Evolutionary conservation across 345 rosid species (phyloP), one percentile per base, ranked within the genome.

Genomic region (Physaria fendleri): DNA sequence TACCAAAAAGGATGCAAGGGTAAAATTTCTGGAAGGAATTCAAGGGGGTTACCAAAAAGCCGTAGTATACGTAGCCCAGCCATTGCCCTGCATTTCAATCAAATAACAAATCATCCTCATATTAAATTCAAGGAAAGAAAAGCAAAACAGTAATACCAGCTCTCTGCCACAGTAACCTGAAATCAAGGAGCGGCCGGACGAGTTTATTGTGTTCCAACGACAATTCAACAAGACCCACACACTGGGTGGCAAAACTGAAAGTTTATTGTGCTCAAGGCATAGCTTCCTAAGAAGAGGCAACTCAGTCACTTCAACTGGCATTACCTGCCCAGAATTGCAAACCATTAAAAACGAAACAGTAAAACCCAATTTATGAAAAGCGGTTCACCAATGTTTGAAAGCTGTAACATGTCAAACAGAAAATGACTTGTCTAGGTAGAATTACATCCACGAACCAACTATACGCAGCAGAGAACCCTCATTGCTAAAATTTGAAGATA

Each of bases 131-230:
- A 34, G 3, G 22, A 74, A 57, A 68, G 29, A 57, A 68, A 33
- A 50, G 13, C 13, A 49, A 30, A 75, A 43, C 17, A 69, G 34
- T 37, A 15, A 51, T 42, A 58, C 34, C 45, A 51, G 16, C 35
- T 59, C 20, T 39, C 54, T 62, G 40, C 64, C 21, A 61, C 58
- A 74, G 49, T 66, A 72, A 93, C 99, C 99, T 93, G 95, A 87
- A 93, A 81, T 93, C 99, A 64, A 93, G 99, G 76, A 93, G 95
- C 64, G 97, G 99, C 33, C 96, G 88, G 40, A 93, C 73, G 55
- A 93, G 95, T 75, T 80, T 90, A 77, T 93, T 93, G 85, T 89
- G 87, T 56, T 93, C 99, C 77, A 93, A 69, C 8, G 99, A 93
- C 67, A 93, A 66, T 56, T 93, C 99, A 69, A 85, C 82, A 44